Evolutionary conservation across 768 basidiomycete genomes (phyloP).

Genomic region (Suillus alpinus): DNA sequence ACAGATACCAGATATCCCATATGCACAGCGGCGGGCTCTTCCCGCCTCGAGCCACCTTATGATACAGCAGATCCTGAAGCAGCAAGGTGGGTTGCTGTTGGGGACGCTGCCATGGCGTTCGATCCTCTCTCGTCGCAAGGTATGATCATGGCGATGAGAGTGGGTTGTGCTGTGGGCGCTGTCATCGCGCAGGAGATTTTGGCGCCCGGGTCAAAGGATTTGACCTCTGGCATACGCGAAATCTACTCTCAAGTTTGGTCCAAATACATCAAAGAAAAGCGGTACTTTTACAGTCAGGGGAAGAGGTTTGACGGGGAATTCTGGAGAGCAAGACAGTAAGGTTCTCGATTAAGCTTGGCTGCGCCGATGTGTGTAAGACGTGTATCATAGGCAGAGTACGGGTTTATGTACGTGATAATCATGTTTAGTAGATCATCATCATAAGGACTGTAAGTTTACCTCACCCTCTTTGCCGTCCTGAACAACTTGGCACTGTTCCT

Average conservation of each 20-base stretch:
- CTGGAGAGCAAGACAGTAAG: conserved; percentile 1
- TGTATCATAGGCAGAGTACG: not conserved
- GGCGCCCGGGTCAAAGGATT: not conserved
- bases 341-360: not conserved
- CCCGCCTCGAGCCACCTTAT: conserved; percentile 21
- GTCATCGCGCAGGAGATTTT: conserved; percentile 3
- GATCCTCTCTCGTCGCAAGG: conserved; percentile 40
- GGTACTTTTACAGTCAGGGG: conserved; percentile 3
- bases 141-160: conserved; percentile 35
- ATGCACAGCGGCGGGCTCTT: conserved; percentile 31
- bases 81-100: conserved; percentile 32
- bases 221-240: not conserved
- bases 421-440: not conserved
- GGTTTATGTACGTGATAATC: not conserved
- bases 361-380: not conserved
- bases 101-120: conserved; percentile 37
- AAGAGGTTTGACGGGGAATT: conserved; percentile 6
- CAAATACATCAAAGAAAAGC: conserved; percentile 3
- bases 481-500: not conserved
- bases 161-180: conserved; percentile 26
- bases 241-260: conserved; percentile 6
- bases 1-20: conserved; percentile 14
- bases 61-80: conserved; percentile 4
- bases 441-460: not conserved
- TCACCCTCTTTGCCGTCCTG: not conserved